Base-by-base conservation (phyloP, 768 basidiomycete species). In the Tubosaeta sp. region DNA sequence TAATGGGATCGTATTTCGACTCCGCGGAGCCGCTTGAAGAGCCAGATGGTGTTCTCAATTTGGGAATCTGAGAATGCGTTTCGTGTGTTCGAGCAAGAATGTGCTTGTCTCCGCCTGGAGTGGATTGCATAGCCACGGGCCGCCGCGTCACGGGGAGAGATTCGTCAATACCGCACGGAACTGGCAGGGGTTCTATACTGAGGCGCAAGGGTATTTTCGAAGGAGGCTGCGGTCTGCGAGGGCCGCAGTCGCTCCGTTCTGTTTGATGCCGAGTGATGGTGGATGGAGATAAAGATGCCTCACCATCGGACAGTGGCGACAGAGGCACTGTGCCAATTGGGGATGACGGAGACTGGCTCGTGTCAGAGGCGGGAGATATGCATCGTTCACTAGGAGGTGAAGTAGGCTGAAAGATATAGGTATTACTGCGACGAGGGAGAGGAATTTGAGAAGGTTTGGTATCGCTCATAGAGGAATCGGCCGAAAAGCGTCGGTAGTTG, bases 191-290 rank as follows among this genome's bases (percentile, higher is more conserved):
- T 44, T 54, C 54, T 56, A 53, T 57, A 35, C 71, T 73, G 16
- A 66, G 57, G 43, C 70, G 72, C 6, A 59, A 59, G 52, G 61
- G 54, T 68, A 71, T 59, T 66, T 61, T 59, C 6, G 71, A 66
- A 22, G 64, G 72, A 8, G 65, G 54, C 22, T 75, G 74, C 16
- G 80, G 74, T 3, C 79, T 78, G 27, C 72, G 70, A 41, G 74
- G 75, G 46, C 75, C 69, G 33, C 74, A 72, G 49, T 61, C 70
- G 16, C 61, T 60, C 29, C 65, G 61, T 43, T 54, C 59, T 9
- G 55, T 59, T 34, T 57, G 35, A 33, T 62, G 55, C 3, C 46
- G 43, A 12, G 46, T 8, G 31, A 56, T 19, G 13, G 38, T 14
- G 19, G 22, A 48, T 31, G 35, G 31, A 31, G 32, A 37, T n/a